Evolutionary conservation across 179 eudicot species (phyloP).

Genomic region (Vitellaria paradoxa): DNA sequence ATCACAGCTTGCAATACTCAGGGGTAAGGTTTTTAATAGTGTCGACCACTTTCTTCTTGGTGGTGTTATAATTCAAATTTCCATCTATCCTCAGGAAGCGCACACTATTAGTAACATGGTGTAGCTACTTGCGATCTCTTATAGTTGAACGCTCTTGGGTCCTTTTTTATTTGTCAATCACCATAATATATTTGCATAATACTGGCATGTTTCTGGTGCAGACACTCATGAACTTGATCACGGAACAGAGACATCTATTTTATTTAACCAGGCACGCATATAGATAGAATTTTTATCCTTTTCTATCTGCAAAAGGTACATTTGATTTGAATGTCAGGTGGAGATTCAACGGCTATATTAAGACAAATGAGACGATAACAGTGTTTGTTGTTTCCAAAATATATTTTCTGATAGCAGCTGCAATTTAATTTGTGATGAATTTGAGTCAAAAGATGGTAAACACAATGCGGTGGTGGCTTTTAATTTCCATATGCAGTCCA

Average conservation of each 20-base stretch:
- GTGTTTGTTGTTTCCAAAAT: background rate
- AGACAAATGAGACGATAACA: background rate
- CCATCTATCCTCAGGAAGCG: background rate
- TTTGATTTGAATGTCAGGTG: background rate
- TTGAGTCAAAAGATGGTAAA: background rate
- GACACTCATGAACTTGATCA: constrained; percentile 27
- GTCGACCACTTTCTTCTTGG: constrained; percentile 1
- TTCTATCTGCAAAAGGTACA: background rate
- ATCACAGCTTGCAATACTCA: constrained; percentile 42
- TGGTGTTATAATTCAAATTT: background rate
- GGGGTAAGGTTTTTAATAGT: constrained; percentile 26
- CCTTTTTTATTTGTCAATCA: background rate
- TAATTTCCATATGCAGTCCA: background rate
- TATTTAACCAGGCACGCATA: constrained; percentile 25
- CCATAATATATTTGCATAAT: background rate
- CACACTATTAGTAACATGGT: background rate
- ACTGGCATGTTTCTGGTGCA: constrained; percentile 16
- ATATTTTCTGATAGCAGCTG: background rate
- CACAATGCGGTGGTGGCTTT: background rate
- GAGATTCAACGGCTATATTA: background rate
- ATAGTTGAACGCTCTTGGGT: background rate
- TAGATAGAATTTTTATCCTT: background rate
- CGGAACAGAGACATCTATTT: constrained; percentile 16
- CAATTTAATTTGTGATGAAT: background rate
- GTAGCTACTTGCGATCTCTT: background rate